Evolutionary conservation across 768 basidiomycete genomes (phyloP), one percentile per base, ranked within the genome.

Genomic region (Leucocoprinus leucothites): DNA sequence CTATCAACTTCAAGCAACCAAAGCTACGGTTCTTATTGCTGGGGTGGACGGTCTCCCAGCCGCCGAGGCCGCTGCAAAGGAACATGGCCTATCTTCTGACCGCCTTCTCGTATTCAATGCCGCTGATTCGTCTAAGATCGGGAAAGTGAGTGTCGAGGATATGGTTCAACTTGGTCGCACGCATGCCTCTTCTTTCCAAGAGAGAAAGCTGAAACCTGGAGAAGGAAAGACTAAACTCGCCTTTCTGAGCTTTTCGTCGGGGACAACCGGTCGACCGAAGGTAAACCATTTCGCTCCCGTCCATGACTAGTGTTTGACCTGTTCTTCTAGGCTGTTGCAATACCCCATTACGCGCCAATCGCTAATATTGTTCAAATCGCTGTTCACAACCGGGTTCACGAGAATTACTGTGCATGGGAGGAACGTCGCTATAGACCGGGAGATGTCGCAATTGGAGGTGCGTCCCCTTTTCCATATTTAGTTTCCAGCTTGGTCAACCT

Each of bases 251-350:
- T 89, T 89, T 63, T 89, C 87, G 0, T 88, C 87, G 19, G 80
- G 80, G 54, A 91, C 88, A 0, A 91, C 89, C 1, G 88, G 89
- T 0, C 80, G 73, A 57, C 88, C 89, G 0, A 87, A 90, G 80
- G 85, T 83, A 40, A 19, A 46, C 16, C 9, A 38, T 16, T 14
- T 43, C 22, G 25, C 42, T 26, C 6, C 18, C 16, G 41, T 11
- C 44, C 24, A 14, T 9, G 22, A 18, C 19, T 49, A 21, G 25
- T 35, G 18, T 48, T 18, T 53, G 40, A 25, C 9, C 52, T 55
- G n/a, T 31, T 21, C 13, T 43, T 9, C 42, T 46, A 82, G 81
- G 82, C 84, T 14, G 79, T 86, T 16, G 81, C 81, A 2, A 84
- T 85, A 60, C 75, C 82, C 5, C 85, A 86, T 62, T 78, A 77